Percentiles rank a stretch among this genome's conserved stretches.
Evolutionary conservation across 1,284 basidiomycete genomes (phyloP).

Genomic region (Tilletia indica): DNA sequence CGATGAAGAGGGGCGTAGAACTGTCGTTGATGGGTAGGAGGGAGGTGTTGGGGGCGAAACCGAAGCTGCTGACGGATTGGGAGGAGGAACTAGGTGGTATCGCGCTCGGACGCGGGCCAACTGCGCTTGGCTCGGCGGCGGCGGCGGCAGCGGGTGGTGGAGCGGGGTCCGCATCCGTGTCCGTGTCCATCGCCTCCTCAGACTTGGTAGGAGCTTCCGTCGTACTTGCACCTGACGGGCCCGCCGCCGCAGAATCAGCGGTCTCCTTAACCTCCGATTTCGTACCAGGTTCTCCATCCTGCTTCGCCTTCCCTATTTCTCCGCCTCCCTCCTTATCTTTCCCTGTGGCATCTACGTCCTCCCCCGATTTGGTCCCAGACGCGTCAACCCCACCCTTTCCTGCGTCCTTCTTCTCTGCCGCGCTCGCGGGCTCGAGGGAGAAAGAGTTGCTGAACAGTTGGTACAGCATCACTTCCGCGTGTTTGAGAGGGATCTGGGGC

Average conservation of each 20-base stretch:
- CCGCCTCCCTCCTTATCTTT: too few relatives aligned
- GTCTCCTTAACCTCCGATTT: background rate
- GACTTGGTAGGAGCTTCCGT: too few relatives aligned
- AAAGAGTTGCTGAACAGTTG: background rate
- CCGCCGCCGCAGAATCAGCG: too few relatives aligned
- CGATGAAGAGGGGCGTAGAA: background rate
- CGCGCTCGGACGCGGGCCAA: background rate
- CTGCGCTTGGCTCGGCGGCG: too few relatives aligned
- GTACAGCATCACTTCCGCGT: slow-evolving; percentile 11
- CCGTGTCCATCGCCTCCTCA: too few relatives aligned
- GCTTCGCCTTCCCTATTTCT: background rate
- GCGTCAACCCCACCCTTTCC: background rate
- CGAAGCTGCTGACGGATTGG: background rate
- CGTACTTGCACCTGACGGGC: too few relatives aligned
- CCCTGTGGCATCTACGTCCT: too few relatives aligned
- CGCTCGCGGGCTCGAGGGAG: background rate
- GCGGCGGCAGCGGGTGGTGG: too few relatives aligned
- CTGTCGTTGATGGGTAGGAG: background rate
- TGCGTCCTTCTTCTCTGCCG: background rate
- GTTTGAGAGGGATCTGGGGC: background rate
- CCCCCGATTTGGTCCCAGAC: too few relatives aligned
- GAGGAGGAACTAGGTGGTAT: background rate
- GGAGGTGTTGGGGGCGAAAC: background rate
- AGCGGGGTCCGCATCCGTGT: too few relatives aligned
- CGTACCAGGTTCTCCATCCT: background rate